Evolutionary conservation across 768 basidiomycete genomes (phyloP), one percentile per base, ranked within the genome.

Genomic region (Tephrocybe sp.): DNA sequence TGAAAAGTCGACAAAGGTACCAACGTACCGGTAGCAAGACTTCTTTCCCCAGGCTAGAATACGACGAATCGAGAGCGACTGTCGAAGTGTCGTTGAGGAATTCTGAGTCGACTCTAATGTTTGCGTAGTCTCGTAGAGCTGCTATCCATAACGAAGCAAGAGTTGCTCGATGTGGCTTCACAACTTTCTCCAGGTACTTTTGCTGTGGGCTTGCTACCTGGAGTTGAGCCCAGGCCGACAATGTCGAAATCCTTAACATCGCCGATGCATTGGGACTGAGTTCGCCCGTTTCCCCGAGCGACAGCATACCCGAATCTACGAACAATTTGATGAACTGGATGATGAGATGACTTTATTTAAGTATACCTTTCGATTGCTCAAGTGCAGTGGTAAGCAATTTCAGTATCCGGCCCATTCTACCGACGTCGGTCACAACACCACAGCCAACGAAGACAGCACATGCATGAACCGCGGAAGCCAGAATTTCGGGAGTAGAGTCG

Each of bases 381-480:
- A 99, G 73, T 0, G 94, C 91, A 6, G 79, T 85, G 1, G 88
- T 96, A 10, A 99, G 71, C 9, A 97, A 73, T 67, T 91, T 96
- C 39, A 98, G 70, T 48, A 98, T 95, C 18, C 96, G 83, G 0
- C 96, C 96, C 96, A 99, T 98, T 51, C 91, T 78, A 38, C 72
- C 71, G 3, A 95, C 80, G 66, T 98, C 93, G 64, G 90, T 94
- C 21, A 97, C 89, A 14, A 98, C 85, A 7, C 97, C 96, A 61
- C 90, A 93, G 1, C 96, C 94, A 7, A 98, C 93, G 61, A 96
- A 98, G 7, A 93, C 80, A 2, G 96, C 97, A 60, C 96, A 98
- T 9, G 93, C 88, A 62, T 93, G 84, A 15, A 98, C 85, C 1
- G 94, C 96, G 21, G 90, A 86, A 0, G 95, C 91, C 34, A 98